Base-by-base conservation (phyloP, 148 eudicot species). In the Rhododendron ferrugineum region DNA sequence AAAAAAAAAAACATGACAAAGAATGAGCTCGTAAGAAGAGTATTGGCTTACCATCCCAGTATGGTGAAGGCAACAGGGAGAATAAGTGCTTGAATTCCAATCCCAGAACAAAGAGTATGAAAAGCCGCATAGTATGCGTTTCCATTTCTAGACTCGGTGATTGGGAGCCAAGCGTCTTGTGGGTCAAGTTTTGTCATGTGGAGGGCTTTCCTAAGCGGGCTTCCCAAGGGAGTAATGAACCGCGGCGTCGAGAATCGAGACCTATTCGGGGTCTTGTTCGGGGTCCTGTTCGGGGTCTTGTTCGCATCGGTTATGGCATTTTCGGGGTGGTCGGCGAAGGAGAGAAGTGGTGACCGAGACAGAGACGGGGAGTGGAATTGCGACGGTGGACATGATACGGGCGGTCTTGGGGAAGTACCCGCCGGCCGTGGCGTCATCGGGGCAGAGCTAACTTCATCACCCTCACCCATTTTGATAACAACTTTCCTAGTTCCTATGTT, bases 141-240 rank as follows among this genome's bases (percentile, higher is more conserved):
- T 75, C 93, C 92, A 15, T 90, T 87, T 42, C 92, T 91, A 1
- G 92, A 89, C 84, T 91, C 92, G 9, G 93, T 91, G 26, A 91
- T 88, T 6, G 98, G 98, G 11, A 96, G 96, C 99, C 99, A 96
- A 3, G 99, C 99, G 66, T 96, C 99, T 11, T 94, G 94, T 0
- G 98, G 98, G 82, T 96, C 95, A 20, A 96, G 92, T 42, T 87
- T 96, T 0, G 98, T 94, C 87, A 94, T 86, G 11, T 87, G 70
- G 28, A 96, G 79, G 0, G 90, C 98, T 26, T 94, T 96, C 83
- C 94, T 89, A 0, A 96, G 10, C 2, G 98, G 98, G 87, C 94
- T 93, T 34, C 90, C 94, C 62, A 94, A 44, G 0, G 97, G 97
- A 22, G 97, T 94, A 0, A 92, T 83, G 84, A 87, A 88, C 78